phyloP scores from a whole-genome alignment of 208 protist genomes.

The Trypanosoma avium region DNA sequence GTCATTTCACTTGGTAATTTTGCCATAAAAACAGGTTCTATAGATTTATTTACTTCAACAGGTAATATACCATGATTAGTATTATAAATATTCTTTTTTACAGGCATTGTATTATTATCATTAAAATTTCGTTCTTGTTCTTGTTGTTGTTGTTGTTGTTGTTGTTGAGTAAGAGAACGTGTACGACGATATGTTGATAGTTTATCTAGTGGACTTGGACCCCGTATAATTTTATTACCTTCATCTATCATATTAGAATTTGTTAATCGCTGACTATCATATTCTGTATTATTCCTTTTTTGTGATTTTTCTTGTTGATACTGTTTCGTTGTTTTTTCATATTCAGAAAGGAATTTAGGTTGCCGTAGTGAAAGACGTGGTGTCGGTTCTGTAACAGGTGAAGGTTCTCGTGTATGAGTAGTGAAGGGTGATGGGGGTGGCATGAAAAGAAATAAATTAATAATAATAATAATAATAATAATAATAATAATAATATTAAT shows the following conservation, averaged over 20 bases:
- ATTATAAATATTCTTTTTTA: too few species aligned
- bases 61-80: too few species aligned
- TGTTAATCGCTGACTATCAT: too few species aligned
- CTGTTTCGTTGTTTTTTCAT: neutral
- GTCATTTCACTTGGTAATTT: slow-evolving; percentile 19
- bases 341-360: slow-evolving; percentile 17
- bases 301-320: too few species aligned
- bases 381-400: neutral
- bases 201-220: slow-evolving; percentile 17
- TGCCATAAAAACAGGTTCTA: neutral
- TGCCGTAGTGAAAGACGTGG: neutral
- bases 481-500: neutral
- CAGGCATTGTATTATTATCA: neutral
- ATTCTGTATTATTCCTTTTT: too few species aligned
- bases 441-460: neutral
- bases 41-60: neutral
- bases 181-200: slow-evolving; percentile 13
- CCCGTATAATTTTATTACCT: neutral
- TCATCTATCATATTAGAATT: neutral
- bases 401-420: slow-evolving; percentile 4
- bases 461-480: neutral
- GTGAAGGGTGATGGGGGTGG: neutral
- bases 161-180: slow-evolving; percentile 5
- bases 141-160: neutral
- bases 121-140: neutral